phyloP scores from a whole-genome alignment of 805 yeast species.

The Ascoidea asiatica region DNA sequence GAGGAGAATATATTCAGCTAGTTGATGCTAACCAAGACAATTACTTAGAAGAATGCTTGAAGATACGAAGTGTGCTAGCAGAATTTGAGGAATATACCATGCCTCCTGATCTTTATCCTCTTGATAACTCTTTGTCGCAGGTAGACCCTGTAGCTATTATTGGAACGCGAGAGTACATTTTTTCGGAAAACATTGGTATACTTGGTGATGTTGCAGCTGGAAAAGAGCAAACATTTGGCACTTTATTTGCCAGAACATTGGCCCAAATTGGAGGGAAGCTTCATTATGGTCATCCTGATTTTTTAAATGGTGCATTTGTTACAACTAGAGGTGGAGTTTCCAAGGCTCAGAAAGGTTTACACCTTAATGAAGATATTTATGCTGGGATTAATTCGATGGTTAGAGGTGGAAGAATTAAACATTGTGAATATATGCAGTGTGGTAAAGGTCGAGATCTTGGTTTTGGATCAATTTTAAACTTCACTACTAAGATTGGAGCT shows the following conservation, averaged over 20 bases:
- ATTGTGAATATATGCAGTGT: slow-evolving; percentile 74
- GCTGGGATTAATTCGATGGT: slow-evolving; percentile 74
- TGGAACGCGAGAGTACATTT: slow-evolving; percentile 75
- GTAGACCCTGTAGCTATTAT: slow-evolving; percentile 64
- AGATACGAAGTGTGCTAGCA: slow-evolving; percentile 58
- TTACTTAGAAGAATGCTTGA: slow-evolving; percentile 69
- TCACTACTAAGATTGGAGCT: slow-evolving; percentile 76
- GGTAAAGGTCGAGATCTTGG: slow-evolving; percentile 84
- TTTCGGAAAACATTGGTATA: slow-evolving; percentile 72
- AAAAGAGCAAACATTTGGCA: slow-evolving; percentile 80
- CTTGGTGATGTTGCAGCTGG: slow-evolving; percentile 83
- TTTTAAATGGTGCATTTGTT: slow-evolving; percentile 63
- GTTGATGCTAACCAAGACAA: slow-evolving; percentile 81
- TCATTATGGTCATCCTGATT: slow-evolving; percentile 83
- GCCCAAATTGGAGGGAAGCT: slow-evolving; percentile 75
- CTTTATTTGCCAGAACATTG: slow-evolving; percentile 68
- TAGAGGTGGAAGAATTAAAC: slow-evolving; percentile 76
- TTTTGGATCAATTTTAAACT: slow-evolving; percentile 69
- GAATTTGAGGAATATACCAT: slow-evolving; percentile 51
- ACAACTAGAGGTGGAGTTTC: slow-evolving; percentile 81
- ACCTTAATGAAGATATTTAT: slow-evolving; percentile 74
- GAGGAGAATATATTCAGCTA: slow-evolving; percentile 73
- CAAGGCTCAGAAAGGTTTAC: slow-evolving; percentile 73
- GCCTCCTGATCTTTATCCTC: slow-evolving; percentile 13
- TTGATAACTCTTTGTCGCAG: slow-evolving; percentile 24